These are phyloP conservation scores for Endotrypanum monterogeii DNA, from an alignment of 208 protist species.

Conservation along the genomic window DNA sequence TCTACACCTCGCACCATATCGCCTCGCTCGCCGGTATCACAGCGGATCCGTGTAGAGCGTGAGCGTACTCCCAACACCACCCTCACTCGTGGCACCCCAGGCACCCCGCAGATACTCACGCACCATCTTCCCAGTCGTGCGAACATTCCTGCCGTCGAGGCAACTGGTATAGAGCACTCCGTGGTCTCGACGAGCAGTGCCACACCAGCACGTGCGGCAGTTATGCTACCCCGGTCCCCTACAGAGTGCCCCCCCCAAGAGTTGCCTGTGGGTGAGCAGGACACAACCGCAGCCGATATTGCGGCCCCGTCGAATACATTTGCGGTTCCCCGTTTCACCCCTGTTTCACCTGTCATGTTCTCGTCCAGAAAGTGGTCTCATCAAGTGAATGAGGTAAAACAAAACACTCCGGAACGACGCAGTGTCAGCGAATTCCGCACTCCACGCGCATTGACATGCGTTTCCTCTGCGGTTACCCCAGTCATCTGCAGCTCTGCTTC, in stretches of 20 bases:
- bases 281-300: background rate
- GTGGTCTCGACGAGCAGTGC: background rate
- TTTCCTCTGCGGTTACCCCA: constrained; percentile 17
- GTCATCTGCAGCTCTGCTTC: background rate
- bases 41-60: constrained; percentile 12
- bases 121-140: background rate
- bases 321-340: constrained; percentile 29
- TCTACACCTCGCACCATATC: constrained; percentile 20
- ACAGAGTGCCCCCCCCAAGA: background rate
- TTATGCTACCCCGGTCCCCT: background rate
- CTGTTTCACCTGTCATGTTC: constrained; percentile 5
- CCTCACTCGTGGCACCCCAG: background rate
- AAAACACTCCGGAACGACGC: constrained; percentile 20
- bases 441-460: constrained; percentile 27
- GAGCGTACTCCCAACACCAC: background rate
- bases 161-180: background rate
- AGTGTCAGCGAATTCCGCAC: constrained; percentile 40
- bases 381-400: background rate
- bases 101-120: background rate
- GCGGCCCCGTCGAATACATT: constrained; percentile 28
- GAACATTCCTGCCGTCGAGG: background rate
- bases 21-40: constrained; percentile 12
- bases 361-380: background rate
- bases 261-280: background rate
- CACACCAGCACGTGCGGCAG: background rate